phyloP scores from a whole-genome alignment of 2,329 filamentous ascomycete genomes.

The Phaeoacremonium minimum region DNA sequence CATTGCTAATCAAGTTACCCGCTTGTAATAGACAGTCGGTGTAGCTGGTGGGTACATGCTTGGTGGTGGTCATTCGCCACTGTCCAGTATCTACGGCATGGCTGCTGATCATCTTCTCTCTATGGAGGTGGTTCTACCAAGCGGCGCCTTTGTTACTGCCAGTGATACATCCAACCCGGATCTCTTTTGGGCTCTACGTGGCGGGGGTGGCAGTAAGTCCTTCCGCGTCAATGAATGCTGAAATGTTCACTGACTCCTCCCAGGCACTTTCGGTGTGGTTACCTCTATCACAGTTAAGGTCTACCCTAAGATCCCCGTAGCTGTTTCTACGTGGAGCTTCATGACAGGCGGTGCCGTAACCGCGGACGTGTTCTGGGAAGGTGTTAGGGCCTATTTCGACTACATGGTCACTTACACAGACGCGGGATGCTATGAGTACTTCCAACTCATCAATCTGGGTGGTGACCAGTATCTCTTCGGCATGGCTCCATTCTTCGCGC shows the following conservation, averaged over 20 bases:
- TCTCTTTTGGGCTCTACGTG: slow-evolving; percentile 44
- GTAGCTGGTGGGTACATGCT: slow-evolving; percentile 38
- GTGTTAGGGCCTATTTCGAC: slow-evolving; percentile 39
- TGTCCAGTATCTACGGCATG: slow-evolving; percentile 44
- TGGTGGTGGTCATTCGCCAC: slow-evolving; percentile 48
- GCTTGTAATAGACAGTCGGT: slow-evolving; percentile 36
- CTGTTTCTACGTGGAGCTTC: slow-evolving; percentile 16
- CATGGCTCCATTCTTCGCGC: slow-evolving; percentile 9
- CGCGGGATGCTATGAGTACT: slow-evolving; percentile 41
- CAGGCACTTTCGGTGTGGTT: slow-evolving; percentile 28
- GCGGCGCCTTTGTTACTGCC: slow-evolving; percentile 34
- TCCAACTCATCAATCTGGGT: slow-evolving; percentile 9
- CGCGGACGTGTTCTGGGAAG: slow-evolving; percentile 49
- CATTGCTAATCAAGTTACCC: no score
- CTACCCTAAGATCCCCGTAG: slow-evolving; percentile 13
- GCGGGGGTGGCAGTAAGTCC: slow-evolving; percentile 27
- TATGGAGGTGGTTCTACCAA: slow-evolving; percentile 41
- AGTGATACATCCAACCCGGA: slow-evolving; percentile 34
- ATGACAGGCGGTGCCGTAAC: slow-evolving; percentile 40
- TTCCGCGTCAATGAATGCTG: not conserved
- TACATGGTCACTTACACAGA: slow-evolving; percentile 43
- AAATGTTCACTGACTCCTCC: not conserved
- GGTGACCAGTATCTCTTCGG: not conserved
- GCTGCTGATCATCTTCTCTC: slow-evolving; percentile 45
- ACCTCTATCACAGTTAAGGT: slow-evolving; percentile 18